These are phyloP conservation scores for Mycosphaerella arachidis DNA, from an alignment of 2,329 filamentous ascomycete genomes.

Conservation along the genomic window DNA sequence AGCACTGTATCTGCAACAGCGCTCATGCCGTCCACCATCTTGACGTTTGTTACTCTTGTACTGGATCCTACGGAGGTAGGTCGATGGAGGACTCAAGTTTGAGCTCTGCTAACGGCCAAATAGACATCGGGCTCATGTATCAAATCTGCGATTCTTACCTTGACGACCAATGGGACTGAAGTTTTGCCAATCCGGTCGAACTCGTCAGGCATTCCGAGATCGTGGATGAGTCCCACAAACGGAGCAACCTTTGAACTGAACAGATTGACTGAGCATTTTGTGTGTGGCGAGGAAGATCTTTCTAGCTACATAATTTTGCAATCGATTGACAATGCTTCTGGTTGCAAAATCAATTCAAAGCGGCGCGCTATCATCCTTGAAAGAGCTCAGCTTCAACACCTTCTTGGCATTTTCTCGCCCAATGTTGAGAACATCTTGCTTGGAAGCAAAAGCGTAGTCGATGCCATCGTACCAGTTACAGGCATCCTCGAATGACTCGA, in stretches of 20 bases:
- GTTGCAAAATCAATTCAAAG: background rate
- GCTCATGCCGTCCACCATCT: background rate
- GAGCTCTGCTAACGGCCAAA: background rate
- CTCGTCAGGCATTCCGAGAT: too few relatives aligned
- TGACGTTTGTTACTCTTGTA: background rate
- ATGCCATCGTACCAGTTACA: conserved; percentile 29
- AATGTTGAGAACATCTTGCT: conserved; percentile 23
- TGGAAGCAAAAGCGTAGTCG: conserved; percentile 10
- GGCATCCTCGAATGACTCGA: conserved; percentile 28
- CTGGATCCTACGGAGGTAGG: background rate
- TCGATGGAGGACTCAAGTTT: background rate
- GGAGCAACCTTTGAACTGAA: too few relatives aligned
- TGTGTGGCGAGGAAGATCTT: background rate
- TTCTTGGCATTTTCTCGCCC: conserved; percentile 30
- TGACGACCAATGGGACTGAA: too few relatives aligned
- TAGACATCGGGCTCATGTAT: background rate
- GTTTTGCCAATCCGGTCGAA: too few relatives aligned
- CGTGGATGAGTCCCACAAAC: too few relatives aligned
- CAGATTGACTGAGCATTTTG: background rate
- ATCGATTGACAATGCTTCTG: background rate
- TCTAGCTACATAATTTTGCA: background rate
- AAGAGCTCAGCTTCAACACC: conserved; percentile 26
- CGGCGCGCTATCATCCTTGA: conserved; percentile 20
- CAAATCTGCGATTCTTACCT: background rate
- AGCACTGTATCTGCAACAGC: background rate